Conservation (phyloP, 352 stramenopile genomes). For the Globisporangium cylindrosporum region DNA sequence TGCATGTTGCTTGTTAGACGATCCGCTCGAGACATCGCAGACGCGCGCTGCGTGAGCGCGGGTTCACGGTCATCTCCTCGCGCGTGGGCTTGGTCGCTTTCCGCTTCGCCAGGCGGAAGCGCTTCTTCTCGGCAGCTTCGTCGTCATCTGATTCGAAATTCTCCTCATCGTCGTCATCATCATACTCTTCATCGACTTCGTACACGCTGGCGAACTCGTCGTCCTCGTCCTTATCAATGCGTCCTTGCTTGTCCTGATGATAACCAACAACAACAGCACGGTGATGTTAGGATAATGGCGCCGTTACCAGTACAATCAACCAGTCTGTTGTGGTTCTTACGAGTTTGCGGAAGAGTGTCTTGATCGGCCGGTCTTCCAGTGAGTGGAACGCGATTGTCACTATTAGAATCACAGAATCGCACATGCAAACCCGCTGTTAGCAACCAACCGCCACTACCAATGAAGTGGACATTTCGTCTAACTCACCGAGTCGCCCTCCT, state of each 20-base stretch:
- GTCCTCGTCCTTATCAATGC: slow-evolving; percentile 23
- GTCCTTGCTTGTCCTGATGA: slow-evolving; percentile 34
- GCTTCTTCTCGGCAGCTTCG: slow-evolving; percentile 25
- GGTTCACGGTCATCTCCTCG: slow-evolving; percentile 65
- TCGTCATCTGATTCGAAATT: slow-evolving; percentile 13
- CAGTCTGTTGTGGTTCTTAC: slow-evolving; percentile 20
- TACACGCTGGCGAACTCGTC: slow-evolving; percentile 23
- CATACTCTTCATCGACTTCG: slow-evolving; percentile 17
- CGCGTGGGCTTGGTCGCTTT: slow-evolving; percentile 66
- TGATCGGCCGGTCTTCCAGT: slow-evolving; percentile 80
- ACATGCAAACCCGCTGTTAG: neutral
- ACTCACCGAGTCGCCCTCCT: slow-evolving; percentile 40
- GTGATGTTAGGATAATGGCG: neutral
- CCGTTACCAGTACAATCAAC: neutral
- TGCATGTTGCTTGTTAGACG: neutral
- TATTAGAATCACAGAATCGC: slow-evolving; percentile 12
- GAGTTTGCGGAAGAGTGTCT: slow-evolving; percentile 65
- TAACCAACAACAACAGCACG: slow-evolving; percentile 9
- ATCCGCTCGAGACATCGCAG: slow-evolving; percentile 72
- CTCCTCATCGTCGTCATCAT: slow-evolving; percentile 1
- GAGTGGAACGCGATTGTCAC: slow-evolving; percentile 85
- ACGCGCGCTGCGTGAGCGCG: slow-evolving; percentile 63
- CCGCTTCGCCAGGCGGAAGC: slow-evolving; percentile 58
- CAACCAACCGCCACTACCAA: neutral
- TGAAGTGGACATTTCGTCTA: neutral